Conservation (phyloP, 2,329 filamentous ascomycete genomes). For the Ilyonectria robusta region DNA sequence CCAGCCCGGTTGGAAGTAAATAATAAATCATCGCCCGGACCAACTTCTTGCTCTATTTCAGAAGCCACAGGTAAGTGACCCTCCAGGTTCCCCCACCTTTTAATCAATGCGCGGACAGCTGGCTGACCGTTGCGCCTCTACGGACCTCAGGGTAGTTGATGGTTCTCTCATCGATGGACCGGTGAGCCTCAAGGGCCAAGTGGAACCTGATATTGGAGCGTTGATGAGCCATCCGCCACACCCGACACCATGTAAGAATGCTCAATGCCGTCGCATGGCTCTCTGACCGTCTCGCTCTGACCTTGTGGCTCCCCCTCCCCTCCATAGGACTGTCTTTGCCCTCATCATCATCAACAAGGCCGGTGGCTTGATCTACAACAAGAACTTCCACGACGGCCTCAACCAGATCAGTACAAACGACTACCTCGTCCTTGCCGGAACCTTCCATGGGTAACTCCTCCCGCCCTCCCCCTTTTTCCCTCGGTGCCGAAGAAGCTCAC, state of each 20-base stretch:
- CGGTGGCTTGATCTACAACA: conserved; percentile 95
- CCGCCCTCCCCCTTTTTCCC: conserved; percentile 26
- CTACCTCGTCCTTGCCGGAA: conserved; percentile 95
- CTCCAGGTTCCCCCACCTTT: not conserved
- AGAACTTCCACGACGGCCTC: conserved; percentile 89
- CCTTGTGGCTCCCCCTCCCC: conserved; percentile 9
- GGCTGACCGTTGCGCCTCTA: conserved; percentile 11
- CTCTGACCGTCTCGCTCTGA: conserved; percentile 9
- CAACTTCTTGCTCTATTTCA: not conserved
- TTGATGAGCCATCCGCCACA: conserved; percentile 23
- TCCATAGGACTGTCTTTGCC: conserved; percentile 87
- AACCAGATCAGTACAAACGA: conserved; percentile 95
- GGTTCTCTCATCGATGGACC: conserved; percentile 38
- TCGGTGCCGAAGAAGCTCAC: conserved; percentile 9
- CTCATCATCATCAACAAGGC: conserved; percentile 99
- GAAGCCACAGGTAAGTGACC: not conserved
- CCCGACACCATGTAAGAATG: conserved; percentile 38
- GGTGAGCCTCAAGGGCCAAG: conserved; percentile 42
- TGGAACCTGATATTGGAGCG: conserved; percentile 28
- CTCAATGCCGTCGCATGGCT: not conserved
- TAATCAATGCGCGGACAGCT: not conserved
- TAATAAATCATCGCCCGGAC: not conserved
- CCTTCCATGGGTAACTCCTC: conserved; percentile 85
- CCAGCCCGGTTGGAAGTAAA: not conserved
- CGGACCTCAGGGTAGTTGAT: conserved; percentile 26